These are phyloP conservation scores for Lichtheimia ornata DNA, from an alignment of 371 early-diverging fungal genomes.

Conservation along the genomic window DNA sequence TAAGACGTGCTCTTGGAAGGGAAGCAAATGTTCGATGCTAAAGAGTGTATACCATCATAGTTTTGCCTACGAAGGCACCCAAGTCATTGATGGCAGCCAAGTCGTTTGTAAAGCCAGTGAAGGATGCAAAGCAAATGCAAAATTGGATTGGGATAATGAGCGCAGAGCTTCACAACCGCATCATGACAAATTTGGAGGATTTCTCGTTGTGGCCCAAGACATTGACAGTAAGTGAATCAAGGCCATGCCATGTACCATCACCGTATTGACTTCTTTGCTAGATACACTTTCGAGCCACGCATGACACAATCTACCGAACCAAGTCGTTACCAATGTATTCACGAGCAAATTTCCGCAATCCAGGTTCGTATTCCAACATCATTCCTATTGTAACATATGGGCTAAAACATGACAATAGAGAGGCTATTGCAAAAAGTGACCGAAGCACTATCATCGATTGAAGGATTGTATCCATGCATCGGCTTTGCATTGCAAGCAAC, in stretches of 20 bases:
- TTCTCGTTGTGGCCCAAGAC: conserved; percentile 57
- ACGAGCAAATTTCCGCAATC: conserved; percentile 18
- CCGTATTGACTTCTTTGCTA: not conserved
- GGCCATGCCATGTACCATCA: not conserved
- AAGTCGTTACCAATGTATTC: conserved; percentile 30
- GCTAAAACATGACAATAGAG: conserved; percentile 13
- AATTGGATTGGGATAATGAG: conserved; percentile 61
- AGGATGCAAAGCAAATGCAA: conserved; percentile 27
- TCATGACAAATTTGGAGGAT: conserved; percentile 52
- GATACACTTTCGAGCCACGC: conserved; percentile 10
- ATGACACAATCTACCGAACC: conserved; percentile 21
- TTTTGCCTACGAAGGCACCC: conserved; percentile 43
- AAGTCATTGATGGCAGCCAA: conserved; percentile 68
- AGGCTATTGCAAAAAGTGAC: conserved; percentile 23
- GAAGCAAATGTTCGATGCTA: not conserved
- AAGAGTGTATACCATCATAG: conserved; percentile 19
- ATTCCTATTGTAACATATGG: not conserved
- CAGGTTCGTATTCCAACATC: conserved; percentile 17
- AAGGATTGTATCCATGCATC: conserved; percentile 33
- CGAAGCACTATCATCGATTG: conserved; percentile 22
- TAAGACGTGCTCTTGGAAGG: conserved; percentile 12
- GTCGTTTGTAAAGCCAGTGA: conserved; percentile 41
- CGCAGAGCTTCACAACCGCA: conserved; percentile 56
- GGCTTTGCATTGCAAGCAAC: conserved; percentile 39
- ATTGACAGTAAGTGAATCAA: conserved; percentile 25